These are phyloP conservation scores for Limonium bicolor DNA, from an alignment of 148 eudicot species.

Conservation along the genomic window DNA sequence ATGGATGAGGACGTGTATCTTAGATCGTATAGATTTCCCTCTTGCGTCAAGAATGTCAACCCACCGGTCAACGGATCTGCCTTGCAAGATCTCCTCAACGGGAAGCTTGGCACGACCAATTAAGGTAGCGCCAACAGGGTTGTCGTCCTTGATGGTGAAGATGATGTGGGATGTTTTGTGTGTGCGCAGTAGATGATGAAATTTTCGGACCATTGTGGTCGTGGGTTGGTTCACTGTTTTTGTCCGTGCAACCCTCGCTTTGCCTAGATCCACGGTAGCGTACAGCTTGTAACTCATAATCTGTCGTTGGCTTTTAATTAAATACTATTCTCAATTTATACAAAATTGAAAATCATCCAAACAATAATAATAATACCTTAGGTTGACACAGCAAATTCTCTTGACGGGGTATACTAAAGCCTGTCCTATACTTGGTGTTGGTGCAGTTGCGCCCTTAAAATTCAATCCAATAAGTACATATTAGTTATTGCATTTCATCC, in stretches of 20 bases:
- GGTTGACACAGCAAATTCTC: too few species aligned
- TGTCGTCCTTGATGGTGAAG: constrained; percentile 53
- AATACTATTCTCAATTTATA: not conserved
- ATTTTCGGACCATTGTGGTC: constrained; percentile 46
- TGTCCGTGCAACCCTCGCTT: constrained; percentile 54
- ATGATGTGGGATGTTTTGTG: constrained; percentile 37
- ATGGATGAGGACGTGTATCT: constrained; percentile 45
- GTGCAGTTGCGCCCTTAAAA: too few species aligned
- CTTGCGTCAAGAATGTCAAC: constrained; percentile 38
- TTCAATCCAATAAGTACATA: too few species aligned
- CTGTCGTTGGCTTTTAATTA: constrained; percentile 7
- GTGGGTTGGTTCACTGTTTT: constrained; percentile 21
- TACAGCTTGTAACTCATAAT: constrained; percentile 33
- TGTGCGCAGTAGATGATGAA: constrained; percentile 46
- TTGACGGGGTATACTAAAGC: too few species aligned
- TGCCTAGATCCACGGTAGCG: constrained; percentile 59
- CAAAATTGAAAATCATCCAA: not conserved
- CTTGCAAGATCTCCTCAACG: constrained; percentile 34
- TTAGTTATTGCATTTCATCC: too few species aligned
- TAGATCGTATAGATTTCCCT: constrained; percentile 30
- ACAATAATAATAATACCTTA: too few species aligned
- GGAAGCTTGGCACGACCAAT: constrained; percentile 69
- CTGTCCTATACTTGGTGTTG: too few species aligned
- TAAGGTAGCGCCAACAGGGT: constrained; percentile 55
- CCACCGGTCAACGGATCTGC: constrained; percentile 30